Conservation (phyloP, 129 eudicot species). For the Lonicera japonica region DNA sequence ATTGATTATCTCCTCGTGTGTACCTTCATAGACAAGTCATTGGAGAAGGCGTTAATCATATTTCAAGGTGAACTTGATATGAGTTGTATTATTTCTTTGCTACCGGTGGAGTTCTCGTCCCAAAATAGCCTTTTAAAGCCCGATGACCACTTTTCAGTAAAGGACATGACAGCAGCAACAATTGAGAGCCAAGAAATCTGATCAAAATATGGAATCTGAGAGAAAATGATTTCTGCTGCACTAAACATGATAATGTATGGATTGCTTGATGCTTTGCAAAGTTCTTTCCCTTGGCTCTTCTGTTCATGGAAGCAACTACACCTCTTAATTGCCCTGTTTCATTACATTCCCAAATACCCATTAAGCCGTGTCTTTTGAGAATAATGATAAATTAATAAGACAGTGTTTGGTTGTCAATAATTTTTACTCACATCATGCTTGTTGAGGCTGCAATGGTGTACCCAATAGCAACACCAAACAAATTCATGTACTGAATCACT, state of each 20-base stretch:
- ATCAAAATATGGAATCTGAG: conserved; percentile 55
- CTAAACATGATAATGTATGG: conserved; percentile 53
- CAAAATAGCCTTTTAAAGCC: too few species aligned
- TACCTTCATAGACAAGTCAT: too few species aligned
- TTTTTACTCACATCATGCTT: conserved; percentile 54
- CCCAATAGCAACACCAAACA: conserved; percentile 63
- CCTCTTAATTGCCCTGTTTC: conserved; percentile 44
- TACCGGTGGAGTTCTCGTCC: too few species aligned
- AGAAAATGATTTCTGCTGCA: conserved; percentile 32
- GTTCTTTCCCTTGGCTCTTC: conserved; percentile 28
- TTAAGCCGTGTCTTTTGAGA: background rate
- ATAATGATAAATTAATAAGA: background rate
- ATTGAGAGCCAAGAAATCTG: conserved; percentile 53
- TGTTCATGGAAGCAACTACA: conserved; percentile 47
- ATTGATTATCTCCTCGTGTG: too few species aligned
- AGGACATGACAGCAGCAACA: conserved; percentile 64
- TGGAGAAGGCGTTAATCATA: too few species aligned
- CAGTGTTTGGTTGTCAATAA: background rate
- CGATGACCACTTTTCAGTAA: too few species aligned
- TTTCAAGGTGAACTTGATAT: too few species aligned
- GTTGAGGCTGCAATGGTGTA: conserved; percentile 74
- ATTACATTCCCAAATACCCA: background rate
- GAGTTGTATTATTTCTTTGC: too few species aligned
- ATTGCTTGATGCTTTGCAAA: conserved; percentile 43
- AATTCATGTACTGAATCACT: conserved; percentile 59